Base-by-base conservation (phyloP, 1,139 yeast species). In the Waltiozyma sp. region DNA sequence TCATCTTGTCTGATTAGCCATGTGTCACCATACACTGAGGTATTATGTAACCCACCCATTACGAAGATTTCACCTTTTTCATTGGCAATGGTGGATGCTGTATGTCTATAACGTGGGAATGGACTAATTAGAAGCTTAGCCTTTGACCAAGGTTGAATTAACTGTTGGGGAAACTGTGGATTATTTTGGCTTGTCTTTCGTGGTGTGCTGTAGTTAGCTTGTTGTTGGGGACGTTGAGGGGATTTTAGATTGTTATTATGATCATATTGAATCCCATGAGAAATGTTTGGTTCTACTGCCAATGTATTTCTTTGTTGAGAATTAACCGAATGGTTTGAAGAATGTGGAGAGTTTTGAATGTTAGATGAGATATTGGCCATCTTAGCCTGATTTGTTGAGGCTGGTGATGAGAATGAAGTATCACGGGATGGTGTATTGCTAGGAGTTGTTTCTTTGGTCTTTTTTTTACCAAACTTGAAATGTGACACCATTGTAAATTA, bases 11-110 rank as follows among this genome's bases (percentile, higher is more conserved):
- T 64, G 43, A 82, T 66, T 47, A 77, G 75, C 98, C 98, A 91
- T 49, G 95, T 77, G 60, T 93, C 98, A 33, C 96, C 96, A 64
- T 84, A 87, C 2, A 89, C 96, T 21, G 89, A 80, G 42, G 89
- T 88, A 44, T 89, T 96, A 57, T 89, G 84, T 42, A 93, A 70
- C 3, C 98, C 98, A 36, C 98, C 98, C 87, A 91, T 89, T 39
- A 93, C 73, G 59, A 78, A 88, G 23, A 89, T 69, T 50, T 87
- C 94, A 46, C 88, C 86, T 48, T 81, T 80, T 26, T 88, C 94
- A 19, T 94, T 80, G 10, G 83, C 68, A 40, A 78, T 69, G 28
- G 84, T 68, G 1, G 88, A 74, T 1, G 96, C 91, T 1, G 95
- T 87, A 61, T 91, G 97, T 54, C 97, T 81, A 60, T 88, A 88